Base-by-base conservation (phyloP, 2,329 filamentous ascomycete genomes). In the Orbilia quercus region DNA sequence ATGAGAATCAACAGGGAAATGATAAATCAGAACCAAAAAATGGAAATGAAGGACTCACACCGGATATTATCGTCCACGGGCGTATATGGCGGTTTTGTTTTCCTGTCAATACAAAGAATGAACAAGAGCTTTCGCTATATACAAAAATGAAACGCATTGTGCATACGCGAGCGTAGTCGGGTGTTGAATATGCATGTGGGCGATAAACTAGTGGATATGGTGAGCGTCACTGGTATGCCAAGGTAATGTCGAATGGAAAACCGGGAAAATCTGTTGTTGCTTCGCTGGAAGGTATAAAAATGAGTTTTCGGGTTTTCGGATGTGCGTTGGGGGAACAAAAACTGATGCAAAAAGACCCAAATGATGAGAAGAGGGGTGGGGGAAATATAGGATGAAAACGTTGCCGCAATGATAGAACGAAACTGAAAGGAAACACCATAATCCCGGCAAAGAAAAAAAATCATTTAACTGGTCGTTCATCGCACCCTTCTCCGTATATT, bases 401-500 rank as follows among this genome's bases (percentile, higher is more conserved):
- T 12, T 34, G 28, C 25, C 36, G 51, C 38, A 55, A 31, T 60
- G 18, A 73, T 51, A 55, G 18, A 59, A 59, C 34, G 31, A 65
- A 65, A 20, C 38, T 23, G 23, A 57, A 36, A 60, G 47, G 18
- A 47, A 74, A 74, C 60, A 67, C 60, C 60, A 42, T 53, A 40
- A 74, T 74, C 48, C 55, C 60, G 50, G 34, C 28, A 42, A 42
- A 55, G 54, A 51, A 57, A 69, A 66, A 57, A 59, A 69, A 14
- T 53, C 16, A 31, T 51, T 58, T 20, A 55, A 50, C 42, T 47
- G 50, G 51, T 31, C 47, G 34, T 66, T 53, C 55, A 54, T 65
- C 67, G 53, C 54, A 66, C 47, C 60, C 54, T 64, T 72, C 59
- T 64, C 58, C 58, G 36, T 72, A 16, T 66, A 73, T 73, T 25